These are phyloP conservation scores for Priceomyces melissophilus DNA, from an alignment of 805 yeast genomes.

Conservation along the genomic window DNA sequence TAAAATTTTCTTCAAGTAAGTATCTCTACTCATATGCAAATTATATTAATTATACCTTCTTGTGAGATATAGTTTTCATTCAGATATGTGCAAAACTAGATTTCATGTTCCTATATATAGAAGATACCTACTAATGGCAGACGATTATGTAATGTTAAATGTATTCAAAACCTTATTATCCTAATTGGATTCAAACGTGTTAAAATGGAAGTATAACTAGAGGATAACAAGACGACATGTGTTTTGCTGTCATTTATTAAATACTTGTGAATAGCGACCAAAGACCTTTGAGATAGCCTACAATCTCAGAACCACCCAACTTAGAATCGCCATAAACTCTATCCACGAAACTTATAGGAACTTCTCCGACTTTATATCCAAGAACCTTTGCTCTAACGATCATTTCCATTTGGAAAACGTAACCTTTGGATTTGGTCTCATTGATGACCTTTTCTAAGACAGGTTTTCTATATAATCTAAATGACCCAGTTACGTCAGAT, in stretches of 20 bases:
- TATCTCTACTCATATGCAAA: constrained; percentile 32
- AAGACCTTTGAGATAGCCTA: constrained; percentile 73
- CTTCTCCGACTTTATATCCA: constrained; percentile 73
- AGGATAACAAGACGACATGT: too few species aligned
- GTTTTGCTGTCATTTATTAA: constrained; percentile 19
- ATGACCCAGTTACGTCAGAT: constrained; percentile 74
- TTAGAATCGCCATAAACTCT: constrained; percentile 76
- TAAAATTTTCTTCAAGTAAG: constrained; percentile 42
- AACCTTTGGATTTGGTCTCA: constrained; percentile 71
- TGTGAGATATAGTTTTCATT: too few species aligned
- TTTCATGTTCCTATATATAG: too few species aligned
- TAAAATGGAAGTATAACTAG: too few species aligned
- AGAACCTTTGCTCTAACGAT: constrained; percentile 77
- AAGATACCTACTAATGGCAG: too few species aligned
- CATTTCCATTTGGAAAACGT: constrained; percentile 87
- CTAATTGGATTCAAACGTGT: too few species aligned
- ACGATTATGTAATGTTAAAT: too few species aligned
- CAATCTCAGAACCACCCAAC: constrained; percentile 78
- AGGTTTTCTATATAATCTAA: constrained; percentile 68
- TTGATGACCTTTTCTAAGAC: constrained; percentile 63
- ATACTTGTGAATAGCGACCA: constrained; percentile 66
- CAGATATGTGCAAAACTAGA: too few species aligned
- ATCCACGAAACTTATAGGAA: constrained; percentile 75
- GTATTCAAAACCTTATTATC: too few species aligned
- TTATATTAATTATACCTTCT: neutral